Base-by-base conservation (phyloP, 495 filamentous ascomycete species). In the Penicillium atrosanguineum region DNA sequence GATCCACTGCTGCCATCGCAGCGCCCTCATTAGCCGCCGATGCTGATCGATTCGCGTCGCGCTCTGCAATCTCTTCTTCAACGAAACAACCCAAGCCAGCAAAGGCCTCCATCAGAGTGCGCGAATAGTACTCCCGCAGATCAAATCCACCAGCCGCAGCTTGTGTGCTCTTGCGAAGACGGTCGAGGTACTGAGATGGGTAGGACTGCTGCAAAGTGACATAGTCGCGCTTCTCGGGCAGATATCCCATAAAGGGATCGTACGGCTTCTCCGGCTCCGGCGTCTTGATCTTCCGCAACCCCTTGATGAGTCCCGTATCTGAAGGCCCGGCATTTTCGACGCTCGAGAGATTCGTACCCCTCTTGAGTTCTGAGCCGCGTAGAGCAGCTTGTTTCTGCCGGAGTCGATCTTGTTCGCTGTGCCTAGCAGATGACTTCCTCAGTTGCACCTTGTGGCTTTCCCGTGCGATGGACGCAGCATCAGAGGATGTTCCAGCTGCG, bases 31-130 rank as follows among this genome's bases (percentile, higher is more conserved):
- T 72, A 19, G 65, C 62, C 25, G 62, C 54, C 40, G 64, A 48
- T 19, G 61, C 64, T 28, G 64, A 52, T 12, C 21, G 20, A 19
- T 54, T 55, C 14, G 55, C 52, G 46, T 81, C 72, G 31, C 73
- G 59, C 55, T 73, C 64, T 5, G 75, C 57, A 51, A 89, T 75
- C 65, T 96, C 91, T 21, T 97, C 92, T 36, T 82, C 88, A 25
- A 91, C 65, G 59, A 96, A 88, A 41, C 90, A 86, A 1, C 88
- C 91, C 57, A 98, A 68, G 0, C 94, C 94, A 0, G 88, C 83
- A 71, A 96, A 98, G 0, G 93, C 92, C 64, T 96, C 92, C 59
- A 89, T 83, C 71, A 97, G 69, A 18, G 88, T 85, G 20, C 91
- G 76, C 23, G 83, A 73, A 63, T 87, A 91, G 60, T 91, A 97